Evolutionary conservation across 2,329 filamentous ascomycete genomes (phyloP).

Genomic region (Graphium sp.): DNA sequence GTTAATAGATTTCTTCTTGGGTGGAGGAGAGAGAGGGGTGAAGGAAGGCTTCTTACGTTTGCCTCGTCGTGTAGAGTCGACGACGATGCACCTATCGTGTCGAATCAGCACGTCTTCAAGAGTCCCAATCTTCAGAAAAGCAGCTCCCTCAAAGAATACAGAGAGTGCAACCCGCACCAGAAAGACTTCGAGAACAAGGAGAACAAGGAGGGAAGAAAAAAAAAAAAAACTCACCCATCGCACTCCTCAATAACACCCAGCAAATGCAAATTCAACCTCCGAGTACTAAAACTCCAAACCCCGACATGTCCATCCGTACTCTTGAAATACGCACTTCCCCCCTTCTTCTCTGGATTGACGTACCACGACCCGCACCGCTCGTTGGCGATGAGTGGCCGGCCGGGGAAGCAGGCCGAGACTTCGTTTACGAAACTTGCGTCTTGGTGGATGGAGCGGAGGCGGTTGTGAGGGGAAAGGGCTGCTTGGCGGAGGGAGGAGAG

Average conservation of each 20-base stretch:
- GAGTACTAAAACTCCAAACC: constrained; percentile 77
- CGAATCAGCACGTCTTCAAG: too few relatives aligned
- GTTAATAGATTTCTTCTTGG: constrained; percentile 5
- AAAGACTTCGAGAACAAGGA: background rate
- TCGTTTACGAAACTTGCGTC: constrained; percentile 60
- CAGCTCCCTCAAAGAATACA: too few relatives aligned
- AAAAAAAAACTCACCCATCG: constrained; percentile 41
- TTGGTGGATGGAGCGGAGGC: constrained; percentile 58
- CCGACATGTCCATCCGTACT: constrained; percentile 88
- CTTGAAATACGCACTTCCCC: constrained; percentile 82
- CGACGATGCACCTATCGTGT: constrained; percentile 68
- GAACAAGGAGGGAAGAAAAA: background rate
- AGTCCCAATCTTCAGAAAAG: too few relatives aligned
- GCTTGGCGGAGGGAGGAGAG: constrained; percentile 54
- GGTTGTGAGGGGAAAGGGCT: constrained; percentile 65
- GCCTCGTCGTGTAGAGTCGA: constrained; percentile 83
- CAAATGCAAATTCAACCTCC: constrained; percentile 73
- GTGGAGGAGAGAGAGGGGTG: background rate
- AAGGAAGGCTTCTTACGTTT: constrained; percentile 42
- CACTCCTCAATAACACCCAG: constrained; percentile 46
- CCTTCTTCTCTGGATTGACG: constrained; percentile 47
- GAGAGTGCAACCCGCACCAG: background rate
- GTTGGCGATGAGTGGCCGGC: constrained; percentile 69
- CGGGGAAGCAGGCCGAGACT: constrained; percentile 33
- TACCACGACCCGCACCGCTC: constrained; percentile 97